These are phyloP conservation scores for Alternaria sp. DNA, from an alignment of 2,329 filamentous ascomycete species.

Conservation along the genomic window DNA sequence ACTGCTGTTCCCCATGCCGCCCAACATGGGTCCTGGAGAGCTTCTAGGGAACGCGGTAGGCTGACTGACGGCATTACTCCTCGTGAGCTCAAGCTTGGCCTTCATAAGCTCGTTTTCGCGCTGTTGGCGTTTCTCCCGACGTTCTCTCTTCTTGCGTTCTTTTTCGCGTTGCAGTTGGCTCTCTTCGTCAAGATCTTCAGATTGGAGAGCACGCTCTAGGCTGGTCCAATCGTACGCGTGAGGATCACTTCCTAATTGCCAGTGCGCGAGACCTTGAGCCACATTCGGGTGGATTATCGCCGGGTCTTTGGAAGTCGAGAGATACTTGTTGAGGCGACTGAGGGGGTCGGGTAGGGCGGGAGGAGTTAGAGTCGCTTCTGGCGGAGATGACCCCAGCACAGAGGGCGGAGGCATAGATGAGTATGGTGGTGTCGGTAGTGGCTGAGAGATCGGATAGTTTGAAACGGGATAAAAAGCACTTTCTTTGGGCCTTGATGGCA, in stretches of 20 bases:
- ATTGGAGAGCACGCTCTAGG: constrained; percentile 38
- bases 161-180: constrained; percentile 51
- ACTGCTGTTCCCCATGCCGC: constrained; percentile 35
- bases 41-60: constrained; percentile 30
- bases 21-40: constrained; percentile 38
- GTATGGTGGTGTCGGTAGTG: constrained; percentile 25
- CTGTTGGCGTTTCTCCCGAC: constrained; percentile 52
- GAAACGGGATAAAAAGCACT: neutral
- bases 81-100: constrained; percentile 30
- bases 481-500: constrained; percentile 27
- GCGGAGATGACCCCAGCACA: constrained; percentile 17
- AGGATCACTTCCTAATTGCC: constrained; percentile 52
- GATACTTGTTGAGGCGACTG: constrained; percentile 49
- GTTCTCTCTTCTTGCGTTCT: constrained; percentile 51
- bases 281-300: constrained; percentile 44
- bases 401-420: constrained; percentile 22
- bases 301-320: constrained; percentile 31
- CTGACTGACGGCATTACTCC: constrained; percentile 32
- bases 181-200: constrained; percentile 44
- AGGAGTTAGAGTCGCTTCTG: constrained; percentile 6
- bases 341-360: constrained; percentile 24
- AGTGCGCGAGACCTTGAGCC: constrained; percentile 53
- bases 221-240: constrained; percentile 53
- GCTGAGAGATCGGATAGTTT: constrained; percentile 14
- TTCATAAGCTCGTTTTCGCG: constrained; percentile 48